phyloP scores from a whole-genome alignment of 2,329 filamentous ascomycete genomes.

The Neonectria magnoliae region DNA sequence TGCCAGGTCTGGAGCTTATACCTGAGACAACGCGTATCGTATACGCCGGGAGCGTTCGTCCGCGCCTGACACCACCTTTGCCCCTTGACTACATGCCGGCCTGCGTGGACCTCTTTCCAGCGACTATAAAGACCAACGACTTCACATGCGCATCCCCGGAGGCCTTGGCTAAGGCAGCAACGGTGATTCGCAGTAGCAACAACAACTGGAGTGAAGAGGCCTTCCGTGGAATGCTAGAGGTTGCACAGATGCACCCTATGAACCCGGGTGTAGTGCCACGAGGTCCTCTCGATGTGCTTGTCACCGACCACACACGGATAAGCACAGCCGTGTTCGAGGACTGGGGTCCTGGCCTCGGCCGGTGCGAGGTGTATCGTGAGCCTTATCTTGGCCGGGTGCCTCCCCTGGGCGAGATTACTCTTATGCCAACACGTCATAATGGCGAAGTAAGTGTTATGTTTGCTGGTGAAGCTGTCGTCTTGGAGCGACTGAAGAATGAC shows the following conservation, averaged over 20 bases:
- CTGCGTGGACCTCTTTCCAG: constrained; percentile 17
- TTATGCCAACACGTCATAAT: constrained; percentile 9
- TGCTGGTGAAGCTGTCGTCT: constrained; percentile 17
- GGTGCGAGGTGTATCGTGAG: constrained; percentile 18
- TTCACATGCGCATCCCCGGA: not conserved
- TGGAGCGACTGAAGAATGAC: constrained; percentile 8
- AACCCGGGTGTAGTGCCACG: constrained; percentile 15
- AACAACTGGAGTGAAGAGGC: constrained; percentile 10
- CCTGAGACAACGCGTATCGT: constrained; percentile 13
- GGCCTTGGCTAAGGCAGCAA: constrained; percentile 8
- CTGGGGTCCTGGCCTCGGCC: constrained; percentile 21
- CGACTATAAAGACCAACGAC: not conserved
- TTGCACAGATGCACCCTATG: constrained; percentile 15
- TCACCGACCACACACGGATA: constrained; percentile 17
- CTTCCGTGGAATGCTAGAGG: constrained; percentile 10
- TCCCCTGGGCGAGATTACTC: constrained; percentile 19
- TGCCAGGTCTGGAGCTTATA: not conserved
- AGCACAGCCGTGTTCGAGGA: constrained; percentile 12
- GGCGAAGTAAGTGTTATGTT: constrained; percentile 15
- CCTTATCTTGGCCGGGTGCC: constrained; percentile 18
- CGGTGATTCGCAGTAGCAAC: constrained; percentile 13
- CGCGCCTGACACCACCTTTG: constrained; percentile 12
- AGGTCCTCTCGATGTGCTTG: constrained; percentile 11
- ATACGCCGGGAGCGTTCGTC: constrained; percentile 17
- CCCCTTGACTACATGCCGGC: constrained; percentile 11